Base-by-base conservation (phyloP, 345 rosid genomes). In the Boechera divaricarpa region DNA sequence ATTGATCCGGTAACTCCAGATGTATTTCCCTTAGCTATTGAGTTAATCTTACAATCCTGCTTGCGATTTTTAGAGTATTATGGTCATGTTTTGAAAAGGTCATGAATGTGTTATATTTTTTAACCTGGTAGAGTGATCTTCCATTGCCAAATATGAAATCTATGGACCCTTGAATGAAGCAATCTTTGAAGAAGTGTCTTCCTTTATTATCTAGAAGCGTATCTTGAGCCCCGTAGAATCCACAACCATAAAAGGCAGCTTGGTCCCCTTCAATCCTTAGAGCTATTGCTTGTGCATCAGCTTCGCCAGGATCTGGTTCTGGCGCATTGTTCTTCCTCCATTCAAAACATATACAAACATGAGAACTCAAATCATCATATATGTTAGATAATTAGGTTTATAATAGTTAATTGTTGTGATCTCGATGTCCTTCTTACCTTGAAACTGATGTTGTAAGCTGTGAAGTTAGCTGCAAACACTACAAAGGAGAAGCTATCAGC, bases 171-270 rank as follows among this genome's bases (percentile, higher is more conserved):
- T 94, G 87, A 1, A 93, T 86, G 84, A 91, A 90, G 47, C 96
- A 91, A 9, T 82, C 87, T 72, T 80, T 84, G 70, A 78, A 93
- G 70, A 85, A 93, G 75, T 93, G 98, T 56, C 85, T 85, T 13
- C 97, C 98, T 10, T 45, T 70, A 69, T 90, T 87, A 53, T 93
- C 98, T 75, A 80, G 82, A 63, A 93, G 95, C 0, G 98, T 93
- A 79, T 93, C 98, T 87, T 93, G 98, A 9, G 92, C 89, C 64
- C 98, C 92, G 47, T 80, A 91, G 70, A 93, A 90, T 53, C 98
- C 97, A 73, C 97, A 93, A 0, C 88, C 83, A 33, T 86, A 90
- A 74, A 93, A 90, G 0, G 97, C 96, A 24, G 89, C 87, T 74
- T 85, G 88, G 65, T 93, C 96, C 7, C 94, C 97, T 26, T 81